phyloP scores from a whole-genome alignment of 1,139 yeast genomes.

The Pneumocystis carinii region DNA sequence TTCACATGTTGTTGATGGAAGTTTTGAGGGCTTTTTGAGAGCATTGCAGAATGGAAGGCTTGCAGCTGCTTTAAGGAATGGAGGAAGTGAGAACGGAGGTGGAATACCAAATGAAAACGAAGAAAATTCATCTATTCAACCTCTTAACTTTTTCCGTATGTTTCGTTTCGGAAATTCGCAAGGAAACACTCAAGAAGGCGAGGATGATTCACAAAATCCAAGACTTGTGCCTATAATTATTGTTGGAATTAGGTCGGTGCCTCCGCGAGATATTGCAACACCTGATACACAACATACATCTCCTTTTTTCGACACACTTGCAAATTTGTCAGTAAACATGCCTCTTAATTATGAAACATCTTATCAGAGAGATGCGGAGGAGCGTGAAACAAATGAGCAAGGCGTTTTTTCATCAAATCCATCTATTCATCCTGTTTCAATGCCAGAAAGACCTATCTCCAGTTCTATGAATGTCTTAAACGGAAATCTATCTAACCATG shows the following conservation, averaged over 20 bases:
- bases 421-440: background rate
- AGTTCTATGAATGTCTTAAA: background rate
- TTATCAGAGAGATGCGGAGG: background rate
- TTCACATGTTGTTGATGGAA: constrained; percentile 17
- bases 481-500: background rate
- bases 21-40: constrained; percentile 29
- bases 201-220: constrained; percentile 15
- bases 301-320: constrained; percentile 10
- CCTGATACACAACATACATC: constrained; percentile 1
- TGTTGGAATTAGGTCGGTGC: constrained; percentile 40
- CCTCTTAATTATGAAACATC: background rate
- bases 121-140: constrained; percentile 5
- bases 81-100: constrained; percentile 10
- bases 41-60: constrained; percentile 30
- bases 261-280: constrained; percentile 7
- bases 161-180: constrained; percentile 33
- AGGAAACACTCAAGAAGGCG: constrained; percentile 13
- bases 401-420: background rate
- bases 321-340: background rate
- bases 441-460: background rate
- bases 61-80: constrained; percentile 25
- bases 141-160: constrained; percentile 38
- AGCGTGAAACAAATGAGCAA: background rate
- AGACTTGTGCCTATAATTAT: constrained; percentile 38
- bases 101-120: background rate